Evolutionary conservation across 441 rosid genomes (phyloP), one percentile per base, ranked within the genome.

Genomic region (Gossypium trilobum): DNA sequence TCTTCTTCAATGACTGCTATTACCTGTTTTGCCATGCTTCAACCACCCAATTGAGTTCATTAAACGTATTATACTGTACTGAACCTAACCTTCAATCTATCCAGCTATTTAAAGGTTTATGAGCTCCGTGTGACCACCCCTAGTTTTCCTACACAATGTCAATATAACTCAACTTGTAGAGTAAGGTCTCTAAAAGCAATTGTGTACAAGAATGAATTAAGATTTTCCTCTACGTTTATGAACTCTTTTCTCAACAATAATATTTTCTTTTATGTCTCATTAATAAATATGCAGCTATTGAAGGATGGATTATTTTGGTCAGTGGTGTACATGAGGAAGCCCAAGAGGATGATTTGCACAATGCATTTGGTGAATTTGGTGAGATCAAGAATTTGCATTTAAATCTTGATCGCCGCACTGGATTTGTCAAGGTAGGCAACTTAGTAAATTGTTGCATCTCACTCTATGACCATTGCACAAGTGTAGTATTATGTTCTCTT

Each of bases 281-380:
- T 42, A 20, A 42, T 22, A n/a, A 67, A 23, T 42, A 8, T 58
- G 64, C 84, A 95, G 99, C 99, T 36, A 84, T 95, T 79, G 99
- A 95, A 71, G 99, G 98, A 80, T 91, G 97, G 97, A 95, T 95
- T 76, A 75, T 92, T 79, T 82, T 95, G 81, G 95, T 87, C 11
- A 82, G 87, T 69, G 97, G 98, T 56, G 88, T 92, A 52, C 95
- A 95, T 55, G 98, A 95, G 79, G 99, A 92, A 77, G 95, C 98
- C 27, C 97, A 95, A 46, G 99, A 92, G 75, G 99, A 95, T 67
- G 91, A 95, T 85, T 70, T 95, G 75, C 83, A 86, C 7, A 89
- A 86, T 74, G 82, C 88, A 71, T 95, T 95, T 78, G 96, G 93
- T 70, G 99, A 92, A 23, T 92, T 81, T 83, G 98, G 99, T 6